Percentiles rank a stretch among this genome's conserved stretches.
phyloP scores from a whole-genome alignment of 257 asterid species.

The Linaria vulgaris region DNA sequence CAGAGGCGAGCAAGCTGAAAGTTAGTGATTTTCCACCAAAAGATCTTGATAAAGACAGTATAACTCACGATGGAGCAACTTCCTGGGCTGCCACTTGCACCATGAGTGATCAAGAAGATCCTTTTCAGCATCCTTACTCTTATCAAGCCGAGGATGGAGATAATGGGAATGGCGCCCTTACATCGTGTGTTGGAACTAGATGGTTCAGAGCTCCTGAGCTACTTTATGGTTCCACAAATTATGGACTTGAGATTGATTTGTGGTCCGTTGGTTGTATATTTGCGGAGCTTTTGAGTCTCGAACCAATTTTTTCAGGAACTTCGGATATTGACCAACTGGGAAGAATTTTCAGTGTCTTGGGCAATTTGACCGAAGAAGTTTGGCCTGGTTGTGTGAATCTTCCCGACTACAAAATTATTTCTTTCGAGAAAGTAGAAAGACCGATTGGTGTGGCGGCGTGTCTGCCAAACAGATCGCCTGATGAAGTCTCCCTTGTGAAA shows the following conservation, averaged over 20 bases:
- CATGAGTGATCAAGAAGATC: slow-evolving; percentile 74
- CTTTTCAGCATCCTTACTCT: slow-evolving; percentile 46
- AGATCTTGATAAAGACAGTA: slow-evolving; percentile 62
- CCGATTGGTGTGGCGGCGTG: slow-evolving; percentile 67
- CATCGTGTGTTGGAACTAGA: slow-evolving; percentile 95
- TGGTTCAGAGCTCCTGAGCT: slow-evolving; percentile 97
- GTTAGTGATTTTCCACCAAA: slow-evolving; percentile 30
- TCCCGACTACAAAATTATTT: slow-evolving; percentile 79
- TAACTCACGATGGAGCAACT: slow-evolving; percentile 64
- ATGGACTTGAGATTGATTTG: slow-evolving; percentile 82
- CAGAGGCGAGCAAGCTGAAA: slow-evolving; percentile 35
- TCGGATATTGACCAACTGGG: slow-evolving; percentile 92
- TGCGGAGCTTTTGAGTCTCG: slow-evolving; percentile 72
- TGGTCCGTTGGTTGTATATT: slow-evolving; percentile 97
- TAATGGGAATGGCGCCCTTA: slow-evolving; percentile 62
- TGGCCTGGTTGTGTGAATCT: slow-evolving; percentile 87
- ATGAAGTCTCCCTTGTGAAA: slow-evolving; percentile 58
- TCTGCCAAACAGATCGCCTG: slow-evolving; percentile 53
- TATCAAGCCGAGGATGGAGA: slow-evolving; percentile 61
- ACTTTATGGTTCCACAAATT: slow-evolving; percentile 81
- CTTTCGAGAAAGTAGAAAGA: slow-evolving; percentile 68
- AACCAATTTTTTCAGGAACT: slow-evolving; percentile 81
- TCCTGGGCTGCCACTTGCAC: slow-evolving; percentile 86
- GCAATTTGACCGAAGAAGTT: slow-evolving; percentile 65
- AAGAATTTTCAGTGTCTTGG: slow-evolving; percentile 60